Base-by-base conservation (phyloP, 169 alveolate genomes). In the Plasmodium falciparum region DNA sequence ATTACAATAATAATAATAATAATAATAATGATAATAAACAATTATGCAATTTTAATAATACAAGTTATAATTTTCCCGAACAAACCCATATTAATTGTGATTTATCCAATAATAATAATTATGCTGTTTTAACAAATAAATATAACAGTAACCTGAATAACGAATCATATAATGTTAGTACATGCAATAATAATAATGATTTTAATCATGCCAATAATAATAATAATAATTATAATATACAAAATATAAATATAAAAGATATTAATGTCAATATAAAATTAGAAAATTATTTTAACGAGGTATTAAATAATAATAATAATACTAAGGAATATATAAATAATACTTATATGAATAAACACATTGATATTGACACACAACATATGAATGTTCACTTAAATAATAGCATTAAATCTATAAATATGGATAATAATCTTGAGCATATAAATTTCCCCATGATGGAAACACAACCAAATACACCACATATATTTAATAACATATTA, bases 211-310 rank as follows among this genome's bases (percentile, higher is more conserved):
- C 13, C 39, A n/a, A 11, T 33, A 73, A 56, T 59, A n/a, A 56
- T 74, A 59, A n/a, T 50, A 45, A 54, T 29, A 66, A 17, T 39
- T 39, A 66, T 20, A 70, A 22, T 66, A 17, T 78, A 15, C 50
- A 67, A 47, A 78, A 62, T 39, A 52, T 76, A 65, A 76, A 67
- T 50, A 63, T 63, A 45, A 63, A 54, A 47, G 76, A 76, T 39
- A 1, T 58, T n/a, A 52, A 78, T 26, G 52, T 67, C 45, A 56
- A 80, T 43, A 49, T 80, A 17, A 59, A 26, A n/a, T 7, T 29
- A 39, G 83, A 80, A 29, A 69, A 61, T 39, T 80, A 67, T 33
- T 5, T 80, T 17, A 80, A 54, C 29, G 80, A 80, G 17, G 17
- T 69, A n/a, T 78, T 52, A 20, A 43, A 66, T 69, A 80, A 69